phyloP scores from a whole-genome alignment of 208 protist genomes.

The Paratrypanosoma confusum region DNA sequence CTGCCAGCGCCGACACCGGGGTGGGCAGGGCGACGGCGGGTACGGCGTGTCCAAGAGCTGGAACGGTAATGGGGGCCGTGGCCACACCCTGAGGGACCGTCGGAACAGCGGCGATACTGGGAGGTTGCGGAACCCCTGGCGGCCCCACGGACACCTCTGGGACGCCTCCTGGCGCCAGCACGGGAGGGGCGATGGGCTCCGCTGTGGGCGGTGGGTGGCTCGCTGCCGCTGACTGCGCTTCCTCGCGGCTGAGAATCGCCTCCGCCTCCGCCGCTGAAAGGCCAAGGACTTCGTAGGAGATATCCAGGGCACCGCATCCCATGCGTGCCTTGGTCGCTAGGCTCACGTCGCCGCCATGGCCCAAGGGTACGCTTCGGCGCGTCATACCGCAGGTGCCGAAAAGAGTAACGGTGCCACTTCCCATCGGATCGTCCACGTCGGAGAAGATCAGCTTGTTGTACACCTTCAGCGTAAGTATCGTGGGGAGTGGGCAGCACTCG shows the following conservation, averaged over 20 bases:
- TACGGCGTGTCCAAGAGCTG: neutral
- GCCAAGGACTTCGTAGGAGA: constrained; percentile 36
- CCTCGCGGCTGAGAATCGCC: neutral
- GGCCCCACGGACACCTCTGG: neutral
- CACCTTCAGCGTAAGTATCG: constrained; percentile 45
- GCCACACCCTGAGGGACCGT: neutral
- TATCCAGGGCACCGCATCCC: constrained; percentile 35
- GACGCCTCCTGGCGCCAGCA: constrained; percentile 1
- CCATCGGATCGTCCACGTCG: constrained; percentile 56
- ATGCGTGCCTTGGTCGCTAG: constrained; percentile 35
- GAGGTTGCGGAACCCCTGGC: constrained; percentile 1
- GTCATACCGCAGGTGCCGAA: constrained; percentile 20
- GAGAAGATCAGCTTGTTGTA: constrained; percentile 41
- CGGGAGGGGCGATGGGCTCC: constrained; percentile 8
- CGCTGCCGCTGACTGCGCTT: too few species aligned
- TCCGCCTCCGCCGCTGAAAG: constrained; percentile 8
- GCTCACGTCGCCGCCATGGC: constrained; percentile 47
- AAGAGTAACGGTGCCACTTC: constrained; percentile 60
- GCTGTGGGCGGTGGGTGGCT: neutral
- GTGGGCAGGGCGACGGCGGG: neutral
- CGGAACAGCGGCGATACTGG: neutral
- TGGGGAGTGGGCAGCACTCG: constrained; percentile 39
- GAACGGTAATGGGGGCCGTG: constrained; percentile 10
- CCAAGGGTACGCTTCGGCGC: constrained; percentile 32
- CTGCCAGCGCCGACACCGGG: neutral